phyloP scores from a whole-genome alignment of 441 rosid species.

The Gossypium schwendimanii region DNA sequence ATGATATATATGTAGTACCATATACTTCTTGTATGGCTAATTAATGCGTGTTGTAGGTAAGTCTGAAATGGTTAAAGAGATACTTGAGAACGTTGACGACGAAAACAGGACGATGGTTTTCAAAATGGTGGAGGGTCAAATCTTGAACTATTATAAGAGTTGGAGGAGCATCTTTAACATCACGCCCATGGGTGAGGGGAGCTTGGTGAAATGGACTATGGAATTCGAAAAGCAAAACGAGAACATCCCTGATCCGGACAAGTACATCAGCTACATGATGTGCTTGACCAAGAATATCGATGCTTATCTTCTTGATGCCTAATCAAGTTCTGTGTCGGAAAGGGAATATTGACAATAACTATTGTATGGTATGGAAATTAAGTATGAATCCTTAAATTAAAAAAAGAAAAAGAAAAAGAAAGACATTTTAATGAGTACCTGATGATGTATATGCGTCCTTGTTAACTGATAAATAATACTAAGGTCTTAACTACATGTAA shows the following conservation, averaged over 20 bases:
- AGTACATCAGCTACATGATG: neutral
- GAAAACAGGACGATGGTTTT: neutral
- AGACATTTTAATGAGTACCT: neutral
- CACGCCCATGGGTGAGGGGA: neutral
- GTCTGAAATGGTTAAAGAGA: neutral
- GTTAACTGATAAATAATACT: neutral
- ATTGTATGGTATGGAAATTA: too few relatives aligned
- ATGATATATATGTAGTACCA: neutral
- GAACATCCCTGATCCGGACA: neutral
- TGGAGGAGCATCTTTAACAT: neutral
- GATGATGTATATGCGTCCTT: neutral
- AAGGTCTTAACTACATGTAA: neutral
- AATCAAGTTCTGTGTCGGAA: neutral
- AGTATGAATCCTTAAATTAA: neutral
- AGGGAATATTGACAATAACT: too few relatives aligned
- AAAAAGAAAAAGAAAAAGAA: too few relatives aligned
- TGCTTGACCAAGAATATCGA: neutral
- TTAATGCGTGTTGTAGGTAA: neutral
- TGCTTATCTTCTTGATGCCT: constrained; percentile 2
- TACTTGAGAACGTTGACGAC: neutral
- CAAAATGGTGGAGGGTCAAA: neutral
- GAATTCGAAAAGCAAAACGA: neutral
- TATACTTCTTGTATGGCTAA: neutral
- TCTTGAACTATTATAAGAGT: neutral
- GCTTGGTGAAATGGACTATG: constrained; percentile 4